A percentile compares a stretch with the other conserved stretches of the same genome.
Evolutionary conservation across 2,329 filamentous ascomycete species (phyloP).

Genomic region (Aspergillus fijiensis): DNA sequence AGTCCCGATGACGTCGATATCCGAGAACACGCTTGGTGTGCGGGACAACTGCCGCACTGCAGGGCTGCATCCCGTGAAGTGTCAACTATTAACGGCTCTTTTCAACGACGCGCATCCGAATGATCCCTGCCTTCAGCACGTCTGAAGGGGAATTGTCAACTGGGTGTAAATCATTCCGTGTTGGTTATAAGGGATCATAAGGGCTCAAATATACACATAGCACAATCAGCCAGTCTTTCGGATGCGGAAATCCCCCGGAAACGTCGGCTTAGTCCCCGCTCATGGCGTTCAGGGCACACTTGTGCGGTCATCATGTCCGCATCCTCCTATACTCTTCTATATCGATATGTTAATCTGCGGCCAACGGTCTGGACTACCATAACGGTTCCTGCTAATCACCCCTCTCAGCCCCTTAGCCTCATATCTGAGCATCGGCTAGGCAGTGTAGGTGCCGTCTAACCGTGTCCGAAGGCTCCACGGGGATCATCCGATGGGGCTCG

Average conservation of each 20-base stretch:
- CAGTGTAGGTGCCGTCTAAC: not conserved
- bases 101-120: not conserved
- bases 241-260: not conserved
- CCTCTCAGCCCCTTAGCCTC: not conserved
- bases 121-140: not conserved
- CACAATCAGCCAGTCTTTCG: not conserved
- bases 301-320: not conserved
- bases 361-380: not conserved
- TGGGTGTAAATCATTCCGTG: not conserved
- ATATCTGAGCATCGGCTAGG: conserved; percentile 2
- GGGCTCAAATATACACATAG: not conserved
- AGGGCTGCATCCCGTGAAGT: not conserved
- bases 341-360: not conserved
- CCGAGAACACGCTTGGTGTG: not conserved
- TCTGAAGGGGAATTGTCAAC: not conserved
- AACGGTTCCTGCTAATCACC: not conserved
- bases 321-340: not conserved
- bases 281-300: not conserved
- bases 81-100: not conserved
- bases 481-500: conserved; percentile 17
- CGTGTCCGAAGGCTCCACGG: conserved; percentile 17
- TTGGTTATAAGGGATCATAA: not conserved
- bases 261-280: not conserved
- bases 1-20: not conserved
- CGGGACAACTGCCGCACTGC: not conserved